phyloP scores from a whole-genome alignment of 73 alveolate genomes.

The Uronychia binucleata region DNA sequence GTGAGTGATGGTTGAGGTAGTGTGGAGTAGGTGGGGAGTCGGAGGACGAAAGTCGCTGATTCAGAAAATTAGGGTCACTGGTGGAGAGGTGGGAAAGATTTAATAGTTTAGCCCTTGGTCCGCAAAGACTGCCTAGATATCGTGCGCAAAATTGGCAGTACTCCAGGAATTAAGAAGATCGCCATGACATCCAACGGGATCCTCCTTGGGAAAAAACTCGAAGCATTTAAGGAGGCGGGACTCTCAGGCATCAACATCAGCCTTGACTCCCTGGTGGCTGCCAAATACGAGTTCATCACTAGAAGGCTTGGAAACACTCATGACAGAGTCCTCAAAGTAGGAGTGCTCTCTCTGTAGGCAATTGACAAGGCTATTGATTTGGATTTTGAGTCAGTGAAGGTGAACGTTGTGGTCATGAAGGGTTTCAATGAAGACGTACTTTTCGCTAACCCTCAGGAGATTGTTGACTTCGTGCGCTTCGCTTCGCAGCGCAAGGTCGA shows the following conservation, averaged over 20 bases:
- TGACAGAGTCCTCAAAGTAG: neutral
- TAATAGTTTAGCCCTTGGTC: slow-evolving; percentile 40
- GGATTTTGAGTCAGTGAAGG: slow-evolving; percentile 31
- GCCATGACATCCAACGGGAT: slow-evolving; percentile 68
- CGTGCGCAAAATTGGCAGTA: slow-evolving; percentile 1
- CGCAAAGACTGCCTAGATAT: slow-evolving; percentile 45
- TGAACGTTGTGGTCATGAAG: slow-evolving; percentile 64
- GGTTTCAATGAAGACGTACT: slow-evolving; percentile 61
- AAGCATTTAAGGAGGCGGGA: slow-evolving; percentile 64
- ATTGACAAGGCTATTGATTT: slow-evolving; percentile 22
- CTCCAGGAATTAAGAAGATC: slow-evolving; percentile 25
- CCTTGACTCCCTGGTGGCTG: slow-evolving; percentile 53
- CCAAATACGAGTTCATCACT: slow-evolving; percentile 56
- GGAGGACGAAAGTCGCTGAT: no score
- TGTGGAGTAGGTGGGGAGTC: no score
- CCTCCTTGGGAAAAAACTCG: slow-evolving; percentile 26
- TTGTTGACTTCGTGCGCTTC: slow-evolving; percentile 43
- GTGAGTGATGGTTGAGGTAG: no score
- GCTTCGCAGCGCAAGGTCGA: slow-evolving; percentile 39
- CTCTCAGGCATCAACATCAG: slow-evolving; percentile 48
- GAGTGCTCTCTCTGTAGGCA: neutral
- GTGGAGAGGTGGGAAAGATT: slow-evolving; percentile 51
- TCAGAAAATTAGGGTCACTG: slow-evolving; percentile 65
- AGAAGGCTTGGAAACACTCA: slow-evolving; percentile 24
- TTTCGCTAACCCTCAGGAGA: neutral